Evolutionary conservation across 306 rosid genomes (phyloP).

Genomic region (Pyrus pyrifolia): DNA sequence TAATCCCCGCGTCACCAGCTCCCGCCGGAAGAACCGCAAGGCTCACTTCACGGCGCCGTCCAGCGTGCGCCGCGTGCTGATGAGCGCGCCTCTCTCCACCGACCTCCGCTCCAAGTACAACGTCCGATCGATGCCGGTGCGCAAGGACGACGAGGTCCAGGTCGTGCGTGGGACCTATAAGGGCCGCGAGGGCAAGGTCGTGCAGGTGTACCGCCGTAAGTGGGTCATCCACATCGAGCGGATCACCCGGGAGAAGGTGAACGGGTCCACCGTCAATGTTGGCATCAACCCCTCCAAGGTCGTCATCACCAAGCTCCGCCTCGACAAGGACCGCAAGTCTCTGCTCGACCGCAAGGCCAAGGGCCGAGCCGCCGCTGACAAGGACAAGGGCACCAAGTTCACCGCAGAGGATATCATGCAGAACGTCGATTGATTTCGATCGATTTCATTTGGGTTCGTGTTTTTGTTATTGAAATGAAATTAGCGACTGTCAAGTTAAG

Average conservation of each 20-base stretch:
- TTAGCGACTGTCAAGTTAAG: background rate
- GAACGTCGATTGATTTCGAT: background rate
- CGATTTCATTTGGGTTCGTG: background rate
- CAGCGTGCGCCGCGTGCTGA: background rate
- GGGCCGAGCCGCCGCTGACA: background rate
- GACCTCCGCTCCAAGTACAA: background rate
- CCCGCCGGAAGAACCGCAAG: background rate
- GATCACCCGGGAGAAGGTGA: background rate
- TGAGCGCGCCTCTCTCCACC: background rate
- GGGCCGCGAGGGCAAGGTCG: background rate
- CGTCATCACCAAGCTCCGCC: background rate
- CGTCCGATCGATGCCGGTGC: background rate
- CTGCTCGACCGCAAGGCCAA: background rate
- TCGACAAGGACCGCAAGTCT: background rate
- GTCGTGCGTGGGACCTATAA: background rate
- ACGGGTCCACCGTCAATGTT: background rate
- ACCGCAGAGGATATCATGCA: background rate
- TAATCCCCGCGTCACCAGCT: background rate
- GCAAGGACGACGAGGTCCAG: background rate
- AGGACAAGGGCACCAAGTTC: background rate
- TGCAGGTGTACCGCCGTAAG: background rate
- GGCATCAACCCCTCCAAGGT: background rate
- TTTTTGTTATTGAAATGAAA: background rate
- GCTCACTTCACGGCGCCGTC: background rate
- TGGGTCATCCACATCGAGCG: background rate